phyloP scores from a whole-genome alignment of 345 rosid genomes.

The Ceriops decandra region DNA sequence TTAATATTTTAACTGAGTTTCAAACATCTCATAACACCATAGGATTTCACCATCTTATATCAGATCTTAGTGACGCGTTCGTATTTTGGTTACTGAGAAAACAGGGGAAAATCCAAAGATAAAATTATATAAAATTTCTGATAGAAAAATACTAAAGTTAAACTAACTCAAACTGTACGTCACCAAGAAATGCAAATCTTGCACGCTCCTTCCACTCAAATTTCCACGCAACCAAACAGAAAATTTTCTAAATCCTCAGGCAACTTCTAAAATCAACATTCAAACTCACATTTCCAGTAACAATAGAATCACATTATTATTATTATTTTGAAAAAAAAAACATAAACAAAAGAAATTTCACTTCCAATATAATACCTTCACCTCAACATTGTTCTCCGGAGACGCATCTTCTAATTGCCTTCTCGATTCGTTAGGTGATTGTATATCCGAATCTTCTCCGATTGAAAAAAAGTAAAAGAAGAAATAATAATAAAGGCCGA shows the following conservation, averaged over 20 bases:
- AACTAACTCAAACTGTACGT: constrained; percentile 5
- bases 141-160: not conserved
- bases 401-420: constrained; percentile 16
- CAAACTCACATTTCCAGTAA: not conserved
- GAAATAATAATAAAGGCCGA: not conserved
- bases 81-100: constrained; percentile 8
- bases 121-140: not conserved
- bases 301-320: not conserved
- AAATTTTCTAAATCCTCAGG: not conserved
- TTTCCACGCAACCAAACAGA: constrained; percentile 23
- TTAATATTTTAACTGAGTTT: no score
- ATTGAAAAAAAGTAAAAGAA: not conserved
- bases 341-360: not conserved
- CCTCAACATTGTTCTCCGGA: constrained; percentile 32
- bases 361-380: constrained; percentile 38
- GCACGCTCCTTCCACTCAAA: not conserved
- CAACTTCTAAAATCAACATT: not conserved
- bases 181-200: not conserved
- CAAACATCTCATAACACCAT: no score
- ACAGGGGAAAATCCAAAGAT: not conserved
- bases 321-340: not conserved
- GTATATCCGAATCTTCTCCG: constrained; percentile 53
- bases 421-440: constrained; percentile 25
- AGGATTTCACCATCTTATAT: no score
- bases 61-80: no score